Base-by-base conservation (phyloP, 768 basidiomycete genomes). In the Tulasnella sp. region DNA sequence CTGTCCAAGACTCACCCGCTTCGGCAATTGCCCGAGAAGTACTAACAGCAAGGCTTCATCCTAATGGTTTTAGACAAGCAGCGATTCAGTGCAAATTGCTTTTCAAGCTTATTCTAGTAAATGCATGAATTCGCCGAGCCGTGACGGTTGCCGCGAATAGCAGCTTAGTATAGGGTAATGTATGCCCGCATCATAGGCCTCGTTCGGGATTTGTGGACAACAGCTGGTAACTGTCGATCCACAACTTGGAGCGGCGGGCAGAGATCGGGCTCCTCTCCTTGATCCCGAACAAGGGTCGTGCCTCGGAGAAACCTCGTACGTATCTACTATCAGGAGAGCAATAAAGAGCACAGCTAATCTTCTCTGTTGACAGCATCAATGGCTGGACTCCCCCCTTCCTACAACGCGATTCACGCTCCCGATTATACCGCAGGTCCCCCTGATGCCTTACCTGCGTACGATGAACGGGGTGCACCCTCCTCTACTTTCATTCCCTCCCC, bases 241-340 rank as follows among this genome's bases (percentile, higher is more conserved):
- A 5, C 15, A 18, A 35, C 11, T 35, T 67, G 29, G 32, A 67
- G 61, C 11, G 13, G 5, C 29, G 32, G 61, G 61, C 32, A 32
- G 61, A 23, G 32, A 67, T 67, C 61, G 61, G 32, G 32, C 32
- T 29, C 13, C 11, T 15, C 61, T 26, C 32, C 23, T 35, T 32
- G 61, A 35, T n/a, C 55, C 55, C 29, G n/a, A 57, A 57, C n/a
- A 29, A 29, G 61, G 61, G 26, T 35, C 32, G 9, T 67, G 51
- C 51, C 51, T 67, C 61, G 61, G 61, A 67, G 61, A 67, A 67
- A 67, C 61, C 61, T 67, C 61, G 61, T 67, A 29, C 29, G 26
- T 29, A 29, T 57, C 44, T 4, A 51, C 5, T 29, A 67, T 5
- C 32, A 67, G 2, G 29, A 5, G 11, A 35, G 32, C 11, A 16